Percentiles rank a stretch among this genome's conserved stretches.
Conservation (phyloP, 225 moss, liverwort and hornwort species). For the Bryoerythrophyllum caledonicum region DNA sequence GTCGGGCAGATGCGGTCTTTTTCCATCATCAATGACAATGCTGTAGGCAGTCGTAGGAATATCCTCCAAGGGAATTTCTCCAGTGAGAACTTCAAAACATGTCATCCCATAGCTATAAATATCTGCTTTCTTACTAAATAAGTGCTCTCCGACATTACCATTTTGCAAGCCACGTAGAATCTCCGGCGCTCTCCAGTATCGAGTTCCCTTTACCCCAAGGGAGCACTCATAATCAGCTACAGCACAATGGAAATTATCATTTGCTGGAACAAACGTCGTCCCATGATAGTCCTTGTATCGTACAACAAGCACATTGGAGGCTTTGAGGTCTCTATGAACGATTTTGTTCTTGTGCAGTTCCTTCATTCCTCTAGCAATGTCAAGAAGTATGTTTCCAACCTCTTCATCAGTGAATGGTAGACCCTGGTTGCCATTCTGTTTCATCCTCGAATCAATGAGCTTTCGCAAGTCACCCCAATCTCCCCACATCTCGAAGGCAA, state of each 20-base stretch:
- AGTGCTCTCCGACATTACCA: neutral
- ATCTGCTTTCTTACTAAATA: neutral
- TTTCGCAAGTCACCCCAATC: neutral
- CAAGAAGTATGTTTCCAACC: too few relatives aligned
- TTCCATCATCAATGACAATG: neutral
- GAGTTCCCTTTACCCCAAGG: neutral
- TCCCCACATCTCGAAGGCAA: neutral
- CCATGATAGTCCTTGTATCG: neutral
- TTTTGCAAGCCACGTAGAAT: neutral
- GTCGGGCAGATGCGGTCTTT: neutral
- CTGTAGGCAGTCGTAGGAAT: neutral
- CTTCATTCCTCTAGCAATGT: neutral
- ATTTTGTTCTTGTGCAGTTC: neutral
- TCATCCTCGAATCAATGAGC: neutral
- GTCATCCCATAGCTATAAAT: constrained; percentile 4
- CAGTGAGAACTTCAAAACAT: neutral
- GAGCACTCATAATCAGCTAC: constrained; percentile 11
- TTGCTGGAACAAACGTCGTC: too few relatives aligned
- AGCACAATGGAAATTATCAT: neutral
- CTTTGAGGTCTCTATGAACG: neutral
- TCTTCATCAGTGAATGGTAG: too few relatives aligned
- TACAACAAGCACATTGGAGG: neutral
- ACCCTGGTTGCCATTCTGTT: neutral
- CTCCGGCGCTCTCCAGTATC: neutral
- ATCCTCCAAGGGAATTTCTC: neutral